These are phyloP conservation scores for Trametes polyzona DNA, from an alignment of 1,284 basidiomycete species.

Conservation along the genomic window DNA sequence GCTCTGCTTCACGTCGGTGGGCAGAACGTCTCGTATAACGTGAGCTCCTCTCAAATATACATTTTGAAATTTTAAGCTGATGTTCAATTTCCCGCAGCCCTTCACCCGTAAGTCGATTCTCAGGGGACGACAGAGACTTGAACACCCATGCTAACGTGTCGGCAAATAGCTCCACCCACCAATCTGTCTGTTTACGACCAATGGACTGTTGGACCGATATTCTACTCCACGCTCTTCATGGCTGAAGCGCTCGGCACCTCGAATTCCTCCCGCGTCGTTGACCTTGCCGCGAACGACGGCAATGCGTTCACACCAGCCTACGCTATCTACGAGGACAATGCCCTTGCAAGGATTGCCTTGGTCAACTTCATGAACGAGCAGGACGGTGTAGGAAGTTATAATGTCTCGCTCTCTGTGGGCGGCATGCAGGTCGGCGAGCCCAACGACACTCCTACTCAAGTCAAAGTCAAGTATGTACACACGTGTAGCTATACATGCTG, in stretches of 20 bases:
- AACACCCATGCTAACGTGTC: conserved; percentile 3
- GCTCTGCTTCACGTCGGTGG: conserved; percentile 70
- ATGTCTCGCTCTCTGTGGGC: conserved; percentile 47
- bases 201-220: conserved; percentile 70
- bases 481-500: neutral
- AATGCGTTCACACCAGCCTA: conserved; percentile 69
- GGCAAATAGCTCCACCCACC: conserved; percentile 56
- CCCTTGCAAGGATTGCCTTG: conserved; percentile 58
- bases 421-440: conserved; percentile 43
- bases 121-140: neutral
- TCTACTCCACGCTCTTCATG: conserved; percentile 70
- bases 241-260: conserved; percentile 72
- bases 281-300: conserved; percentile 53
- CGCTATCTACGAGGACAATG: conserved; percentile 68
- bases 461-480: conserved; percentile 51
- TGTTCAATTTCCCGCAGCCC: conserved; percentile 25
- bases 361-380: conserved; percentile 69
- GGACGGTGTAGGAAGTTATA: conserved; percentile 52
- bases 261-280: conserved; percentile 61
- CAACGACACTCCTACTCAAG: conserved; percentile 43
- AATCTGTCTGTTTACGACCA: conserved; percentile 58
- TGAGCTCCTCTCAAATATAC: too few species aligned
- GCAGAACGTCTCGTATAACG: conserved; percentile 69
- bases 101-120: conserved; percentile 49
- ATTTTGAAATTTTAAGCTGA: conserved; percentile 2